Evolutionary conservation across 75 land plant genomes (phyloP), one percentile per base, ranked within the genome.

Genomic region (Selaginella moellendorffii): DNA sequence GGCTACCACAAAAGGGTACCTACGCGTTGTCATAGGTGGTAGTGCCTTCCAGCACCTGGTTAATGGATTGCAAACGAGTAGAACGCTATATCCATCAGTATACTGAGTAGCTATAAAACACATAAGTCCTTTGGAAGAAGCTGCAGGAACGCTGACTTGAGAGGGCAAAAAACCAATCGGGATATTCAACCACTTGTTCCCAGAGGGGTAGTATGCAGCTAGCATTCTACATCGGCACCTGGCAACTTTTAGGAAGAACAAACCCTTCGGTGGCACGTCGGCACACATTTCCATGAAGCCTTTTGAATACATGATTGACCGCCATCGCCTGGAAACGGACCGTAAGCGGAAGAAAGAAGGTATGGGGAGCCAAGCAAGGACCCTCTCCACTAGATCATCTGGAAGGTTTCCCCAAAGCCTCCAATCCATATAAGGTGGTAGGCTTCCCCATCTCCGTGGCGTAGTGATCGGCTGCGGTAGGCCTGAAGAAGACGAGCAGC

Each of bases 321-420:
- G 79, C 88, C 87, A 87, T 69, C 78, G 69, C 61, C 76, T 81
- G 80, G 85, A 87, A 54, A 87, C 88, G 24, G 82, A 76, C 65
- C 74, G 73, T 27, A 80, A 73, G 28, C 85, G 80, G 36, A 85
- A 80, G 72, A 87, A 77, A 56, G 69, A 65, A 0, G 92, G 71
- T 1, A 81, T 56, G 1, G 92, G 92, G n/a, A 87, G 64, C 72
- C 77, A 72, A 14, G 92, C 77, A n/a, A 87, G 80, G 2, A 87
- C 77, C 27, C 81, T 66, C 31, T 87, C 92, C 23, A 87, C 74
- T 22, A 87, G 31, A 64, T 85, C 92, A 59, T 80, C 66, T 23
- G 87, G 77, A 29, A 87, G 73, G n/a, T 82, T 74, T 42, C 79
- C 69, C 72, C 96, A 89, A 5, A 87, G 70, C 8, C 69, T 54